A percentile compares a stretch with the other conserved stretches of the same genome.
phyloP scores from a whole-genome alignment of 306 rosid species.

The Trichosanthes cucumerina region DNA sequence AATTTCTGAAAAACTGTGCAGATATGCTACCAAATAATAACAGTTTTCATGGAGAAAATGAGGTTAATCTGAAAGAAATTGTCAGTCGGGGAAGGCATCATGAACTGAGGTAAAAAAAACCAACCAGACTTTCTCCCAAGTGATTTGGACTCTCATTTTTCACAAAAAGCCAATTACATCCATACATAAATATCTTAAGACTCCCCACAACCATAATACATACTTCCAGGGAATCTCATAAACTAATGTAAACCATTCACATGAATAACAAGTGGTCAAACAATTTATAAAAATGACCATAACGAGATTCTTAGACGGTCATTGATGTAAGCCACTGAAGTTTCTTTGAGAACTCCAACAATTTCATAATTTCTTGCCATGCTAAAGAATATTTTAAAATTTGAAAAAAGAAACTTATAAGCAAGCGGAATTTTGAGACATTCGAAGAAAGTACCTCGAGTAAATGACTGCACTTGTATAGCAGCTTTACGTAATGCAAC shows the following conservation, averaged over 20 bases:
- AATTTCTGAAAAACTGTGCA: background rate
- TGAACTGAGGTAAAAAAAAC: background rate
- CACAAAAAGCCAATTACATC: background rate
- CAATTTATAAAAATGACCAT: background rate
- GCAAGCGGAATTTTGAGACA: slow-evolving; percentile 14
- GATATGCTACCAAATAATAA: background rate
- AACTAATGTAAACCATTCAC: background rate
- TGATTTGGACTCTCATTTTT: background rate
- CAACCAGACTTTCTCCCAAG: background rate
- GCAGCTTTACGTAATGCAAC: slow-evolving; percentile 71
- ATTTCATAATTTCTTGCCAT: background rate
- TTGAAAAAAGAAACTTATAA: background rate
- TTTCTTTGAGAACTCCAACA: background rate
- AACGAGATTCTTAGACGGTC: background rate
- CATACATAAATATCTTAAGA: background rate
- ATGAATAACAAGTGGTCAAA: background rate
- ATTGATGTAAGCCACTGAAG: background rate
- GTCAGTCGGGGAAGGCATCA: background rate
- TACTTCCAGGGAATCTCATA: background rate
- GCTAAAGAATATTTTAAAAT: background rate
- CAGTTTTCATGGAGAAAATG: background rate
- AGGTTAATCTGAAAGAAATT: background rate
- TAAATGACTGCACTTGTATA: slow-evolving; percentile 68
- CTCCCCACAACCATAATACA: background rate
- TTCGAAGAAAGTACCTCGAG: slow-evolving; percentile 55